Conservation (phyloP, 2,329 filamentous ascomycete species). For the Fusarium anthophilum region DNA sequence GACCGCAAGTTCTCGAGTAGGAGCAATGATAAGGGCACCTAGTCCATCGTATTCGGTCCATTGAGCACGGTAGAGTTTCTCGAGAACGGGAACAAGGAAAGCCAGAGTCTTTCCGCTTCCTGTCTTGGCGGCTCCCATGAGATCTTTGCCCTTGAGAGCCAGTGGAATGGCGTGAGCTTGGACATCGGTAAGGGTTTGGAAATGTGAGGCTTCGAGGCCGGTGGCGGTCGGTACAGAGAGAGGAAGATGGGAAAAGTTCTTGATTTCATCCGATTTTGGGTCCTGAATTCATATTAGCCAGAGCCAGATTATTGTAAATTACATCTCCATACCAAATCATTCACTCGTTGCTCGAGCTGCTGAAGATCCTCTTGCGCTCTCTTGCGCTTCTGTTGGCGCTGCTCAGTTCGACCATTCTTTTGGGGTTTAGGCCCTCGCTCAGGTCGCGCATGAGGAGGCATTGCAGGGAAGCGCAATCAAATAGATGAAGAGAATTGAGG, state of each 20-base stretch:
- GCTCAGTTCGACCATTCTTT: slow-evolving; percentile 46
- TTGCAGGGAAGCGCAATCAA: background rate
- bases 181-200: slow-evolving; percentile 89
- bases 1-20: slow-evolving; percentile 92
- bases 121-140: slow-evolving; percentile 94
- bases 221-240: slow-evolving; percentile 81
- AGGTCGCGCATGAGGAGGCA: slow-evolving; percentile 40
- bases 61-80: slow-evolving; percentile 88
- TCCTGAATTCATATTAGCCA: slow-evolving; percentile 57
- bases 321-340: slow-evolving; percentile 44
- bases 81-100: slow-evolving; percentile 90
- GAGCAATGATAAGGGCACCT: slow-evolving; percentile 91
- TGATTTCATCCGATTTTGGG: slow-evolving; percentile 65
- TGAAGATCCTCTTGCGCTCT: slow-evolving; percentile 50
- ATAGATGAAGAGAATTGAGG: background rate
- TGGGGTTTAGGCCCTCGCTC: slow-evolving; percentile 39
- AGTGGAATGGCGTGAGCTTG: slow-evolving; percentile 89
- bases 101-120: slow-evolving; percentile 95
- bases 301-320: background rate
- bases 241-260: slow-evolving; percentile 84
- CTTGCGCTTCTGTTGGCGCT: slow-evolving; percentile 51
- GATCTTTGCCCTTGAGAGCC: slow-evolving; percentile 85
- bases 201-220: slow-evolving; percentile 87
- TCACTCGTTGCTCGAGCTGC: slow-evolving; percentile 47
- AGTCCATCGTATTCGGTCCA: slow-evolving; percentile 93